Evolutionary conservation across 2,329 filamentous ascomycete species (phyloP), one percentile per base, ranked within the genome.

Genomic region (Phaeosphaeria sp.): DNA sequence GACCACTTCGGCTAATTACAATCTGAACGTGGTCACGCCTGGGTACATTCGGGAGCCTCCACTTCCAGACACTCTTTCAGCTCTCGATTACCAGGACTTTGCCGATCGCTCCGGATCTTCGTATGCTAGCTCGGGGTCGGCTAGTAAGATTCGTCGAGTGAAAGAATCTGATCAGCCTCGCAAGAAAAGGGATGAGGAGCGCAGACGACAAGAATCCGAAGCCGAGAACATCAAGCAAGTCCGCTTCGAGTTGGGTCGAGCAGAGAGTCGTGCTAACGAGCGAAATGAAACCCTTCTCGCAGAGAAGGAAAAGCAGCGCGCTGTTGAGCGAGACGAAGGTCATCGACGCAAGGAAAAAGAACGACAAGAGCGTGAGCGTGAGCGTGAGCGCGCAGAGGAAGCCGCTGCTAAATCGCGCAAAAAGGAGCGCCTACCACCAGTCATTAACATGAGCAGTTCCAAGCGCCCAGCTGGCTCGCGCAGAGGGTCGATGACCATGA

Each of bases 211-310:
- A 42, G 68, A 72, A 11, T 22, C 56, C 4, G 67, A 58, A 22
- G n/a, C 54, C 6, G 60, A 73, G 33, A 68, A 68, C 25, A 39
- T 47, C 21, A 69, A 69, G 50, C 63, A 71, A 25, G 73, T 74
- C 18, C 60, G 63, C 4, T 72, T 76, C 22, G 67, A 72, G 39
- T 52, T 65, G 18, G 66, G 56, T 30, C 70, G 72, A 11, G 56
- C 64, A 18, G 60, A 72, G n/a, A 54, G 50, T 2, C 60, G 70
- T 33, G 65, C 57, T 6, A 52, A 66, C 6, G 63, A 71, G 27
- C 59, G 71, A 20, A 59, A 54, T 1, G 66, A 74, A 46, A 64
- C 55, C 3, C 56, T 36, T n/a, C 48, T 56, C 23, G 71, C 63
- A 5, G 65, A 68, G 48, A 64, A 54, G 15, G 66, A 73, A 54